A percentile compares a stretch with the other conserved stretches of the same genome.
Conservation (phyloP, 768 basidiomycete species). For the Macrolepiota dolichaula region DNA sequence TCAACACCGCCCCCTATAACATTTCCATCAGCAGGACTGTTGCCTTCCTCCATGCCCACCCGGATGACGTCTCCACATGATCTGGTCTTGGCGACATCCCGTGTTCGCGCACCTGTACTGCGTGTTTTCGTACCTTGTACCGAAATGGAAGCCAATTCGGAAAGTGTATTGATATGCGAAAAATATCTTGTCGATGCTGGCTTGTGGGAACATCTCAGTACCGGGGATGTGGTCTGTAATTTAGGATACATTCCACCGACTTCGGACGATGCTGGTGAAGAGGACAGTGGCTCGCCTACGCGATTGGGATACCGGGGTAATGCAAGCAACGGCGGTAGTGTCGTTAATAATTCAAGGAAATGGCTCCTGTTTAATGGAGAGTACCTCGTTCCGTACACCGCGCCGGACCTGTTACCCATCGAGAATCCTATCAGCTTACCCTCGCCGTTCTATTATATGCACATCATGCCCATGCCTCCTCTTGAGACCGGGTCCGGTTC, state of each 20-base stretch:
- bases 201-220: slow-evolving; percentile 73
- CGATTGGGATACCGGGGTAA: not conserved
- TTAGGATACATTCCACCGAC: slow-evolving; percentile 67
- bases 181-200: slow-evolving; percentile 64
- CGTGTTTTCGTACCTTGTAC: slow-evolving; percentile 75
- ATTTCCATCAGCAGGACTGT: not conserved
- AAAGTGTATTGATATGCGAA: slow-evolving; percentile 56
- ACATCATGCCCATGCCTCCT: slow-evolving; percentile 43
- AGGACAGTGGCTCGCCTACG: slow-evolving; percentile 4
- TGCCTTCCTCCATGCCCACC: slow-evolving; percentile 14
- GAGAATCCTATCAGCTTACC: slow-evolving; percentile 60
- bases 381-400: slow-evolving; percentile 56
- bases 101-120: slow-evolving; percentile 66
- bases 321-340: slow-evolving; percentile 9
- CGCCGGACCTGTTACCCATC: slow-evolving; percentile 53
- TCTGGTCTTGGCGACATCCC: slow-evolving; percentile 53
- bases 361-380: slow-evolving; percentile 80
- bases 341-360: slow-evolving; percentile 26
- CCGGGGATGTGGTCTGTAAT: slow-evolving; percentile 78
- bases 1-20: slow-evolving; percentile 12
- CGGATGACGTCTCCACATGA: slow-evolving; percentile 52
- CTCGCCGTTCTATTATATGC: slow-evolving; percentile 73
- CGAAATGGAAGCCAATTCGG: slow-evolving; percentile 38
- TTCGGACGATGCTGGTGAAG: slow-evolving; percentile 21
- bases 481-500: slow-evolving; percentile 13